phyloP scores from a whole-genome alignment of 2,329 filamentous ascomycete genomes.

The Verticillium isaacii region DNA sequence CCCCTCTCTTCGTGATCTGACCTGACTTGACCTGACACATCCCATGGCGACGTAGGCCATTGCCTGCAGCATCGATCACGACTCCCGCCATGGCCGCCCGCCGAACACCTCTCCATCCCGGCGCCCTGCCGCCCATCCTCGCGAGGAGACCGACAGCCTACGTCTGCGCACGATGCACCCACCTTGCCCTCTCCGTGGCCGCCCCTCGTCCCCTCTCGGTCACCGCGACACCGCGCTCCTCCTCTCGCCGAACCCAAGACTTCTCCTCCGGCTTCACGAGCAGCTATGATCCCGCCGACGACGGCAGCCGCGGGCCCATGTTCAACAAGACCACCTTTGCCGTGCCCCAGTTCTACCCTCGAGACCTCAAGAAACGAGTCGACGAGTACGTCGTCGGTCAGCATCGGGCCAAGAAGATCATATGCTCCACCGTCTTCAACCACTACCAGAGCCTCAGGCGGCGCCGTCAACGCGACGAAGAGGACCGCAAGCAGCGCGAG shows the following conservation, averaged over 20 bases:
- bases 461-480: conserved; percentile 71
- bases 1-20: neutral
- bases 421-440: conserved; percentile 92
- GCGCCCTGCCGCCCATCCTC: conserved; percentile 9
- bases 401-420: conserved; percentile 87
- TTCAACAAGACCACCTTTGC: conserved; percentile 53
- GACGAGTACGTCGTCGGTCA: conserved; percentile 97
- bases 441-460: conserved; percentile 88
- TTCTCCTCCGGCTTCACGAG: conserved; percentile 55
- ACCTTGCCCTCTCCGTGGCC: conserved; percentile 22
- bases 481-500: conserved; percentile 51
- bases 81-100: neutral
- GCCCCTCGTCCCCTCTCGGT: conserved; percentile 8
- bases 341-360: conserved; percentile 59
- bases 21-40: neutral
- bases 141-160: conserved; percentile 7
- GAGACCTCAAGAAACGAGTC: conserved; percentile 78
- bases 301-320: conserved; percentile 54
- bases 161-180: conserved; percentile 10
- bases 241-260: conserved; percentile 34
- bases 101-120: neutral
- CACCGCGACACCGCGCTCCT: neutral
- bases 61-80: neutral
- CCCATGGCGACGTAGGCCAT: neutral
- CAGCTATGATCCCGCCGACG: conserved; percentile 51